Base-by-base conservation (phyloP, 2,329 filamentous ascomycete genomes). In the Phaeophleospora eucalypticola region DNA sequence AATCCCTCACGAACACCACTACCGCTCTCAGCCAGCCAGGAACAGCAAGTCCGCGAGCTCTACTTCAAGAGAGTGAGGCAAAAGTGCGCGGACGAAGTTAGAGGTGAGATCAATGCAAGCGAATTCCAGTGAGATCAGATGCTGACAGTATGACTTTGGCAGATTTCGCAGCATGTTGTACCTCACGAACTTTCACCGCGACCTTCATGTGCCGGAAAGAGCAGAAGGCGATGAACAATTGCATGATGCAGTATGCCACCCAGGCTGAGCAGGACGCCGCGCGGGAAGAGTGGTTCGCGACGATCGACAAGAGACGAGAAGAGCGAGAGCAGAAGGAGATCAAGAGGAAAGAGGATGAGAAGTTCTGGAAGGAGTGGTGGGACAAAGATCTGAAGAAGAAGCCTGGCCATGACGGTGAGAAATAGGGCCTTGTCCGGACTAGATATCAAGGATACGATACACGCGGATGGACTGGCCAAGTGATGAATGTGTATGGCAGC, bases 121-220 rank as follows among this genome's bases (percentile, higher is more conserved):
- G 4, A 20, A 18, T 9, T 33, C 37, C 7, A 41, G 19, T 12
- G 8, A 16, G 18, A 15, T 32, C 14, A 20, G 17, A 35, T 10
- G 32, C 4, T 27, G 20, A 4, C 4, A n/a, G 6, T 43, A n/a
- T n/a, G 7, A 12, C 24, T 29, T 29, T 29, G n/a, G 7, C 49
- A 96, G 91, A 86, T 52, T 98, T 98, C 67, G 93, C 93, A 48
- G 83, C 85, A 57, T 98, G 93, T 76, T 90, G 90, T 43, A 78
- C 84, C 41, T 84, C 85, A 64, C 86, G 88, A 56, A 97, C 90
- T 4, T 81, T 97, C 60, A 89, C 84, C 46, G 86, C 93, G 48
- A 86, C 89, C 10, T 96, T 93, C 75, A 80, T 83, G 43, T 98
- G 93, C 74, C 84, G 89, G 44, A 71, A 78, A 40, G 79, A 90